Conservation (phyloP, 495 filamentous ascomycete species). For the Penicillium paradoxum region DNA sequence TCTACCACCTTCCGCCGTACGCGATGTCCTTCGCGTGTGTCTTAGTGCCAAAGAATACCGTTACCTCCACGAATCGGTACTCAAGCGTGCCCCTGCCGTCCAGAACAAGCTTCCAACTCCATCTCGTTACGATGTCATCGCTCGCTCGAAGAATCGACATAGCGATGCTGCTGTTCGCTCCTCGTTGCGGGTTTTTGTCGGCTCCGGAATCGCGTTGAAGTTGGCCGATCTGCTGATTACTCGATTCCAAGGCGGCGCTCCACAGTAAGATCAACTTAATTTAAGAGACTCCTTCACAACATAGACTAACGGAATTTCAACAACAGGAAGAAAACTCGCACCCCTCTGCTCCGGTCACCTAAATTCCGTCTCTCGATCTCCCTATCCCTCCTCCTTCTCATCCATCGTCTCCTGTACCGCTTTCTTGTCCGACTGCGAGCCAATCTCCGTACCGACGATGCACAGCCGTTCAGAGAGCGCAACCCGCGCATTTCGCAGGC, state of each 20-base stretch:
- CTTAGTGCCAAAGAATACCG: conserved; percentile 83
- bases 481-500: conserved; percentile 71
- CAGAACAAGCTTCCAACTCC: conserved; percentile 58
- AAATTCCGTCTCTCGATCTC: conserved; percentile 75
- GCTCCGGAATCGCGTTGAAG: conserved; percentile 64
- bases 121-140: conserved; percentile 46
- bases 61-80: conserved; percentile 69
- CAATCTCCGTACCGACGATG: conserved; percentile 69
- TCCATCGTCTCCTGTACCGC: conserved; percentile 84
- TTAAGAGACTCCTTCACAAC: background rate
- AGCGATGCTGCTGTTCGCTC: conserved; percentile 75
- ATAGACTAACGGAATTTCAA: background rate
- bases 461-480: conserved; percentile 69
- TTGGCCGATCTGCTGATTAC: conserved; percentile 54
- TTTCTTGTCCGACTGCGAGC: conserved; percentile 79
- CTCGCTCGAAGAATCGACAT: conserved; percentile 58
- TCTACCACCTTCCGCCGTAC: conserved; percentile 33
- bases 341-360: conserved; percentile 58
- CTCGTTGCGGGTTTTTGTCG: conserved; percentile 70
- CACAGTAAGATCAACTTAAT: conserved; percentile 21
- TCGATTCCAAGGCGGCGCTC: conserved; percentile 36
- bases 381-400: conserved; percentile 74
- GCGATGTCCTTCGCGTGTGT: conserved; percentile 77
- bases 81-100: conserved; percentile 58
- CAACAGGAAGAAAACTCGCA: conserved; percentile 38